Conservation (phyloP, 306 rosid genomes). For the Malus sieversii region DNA sequence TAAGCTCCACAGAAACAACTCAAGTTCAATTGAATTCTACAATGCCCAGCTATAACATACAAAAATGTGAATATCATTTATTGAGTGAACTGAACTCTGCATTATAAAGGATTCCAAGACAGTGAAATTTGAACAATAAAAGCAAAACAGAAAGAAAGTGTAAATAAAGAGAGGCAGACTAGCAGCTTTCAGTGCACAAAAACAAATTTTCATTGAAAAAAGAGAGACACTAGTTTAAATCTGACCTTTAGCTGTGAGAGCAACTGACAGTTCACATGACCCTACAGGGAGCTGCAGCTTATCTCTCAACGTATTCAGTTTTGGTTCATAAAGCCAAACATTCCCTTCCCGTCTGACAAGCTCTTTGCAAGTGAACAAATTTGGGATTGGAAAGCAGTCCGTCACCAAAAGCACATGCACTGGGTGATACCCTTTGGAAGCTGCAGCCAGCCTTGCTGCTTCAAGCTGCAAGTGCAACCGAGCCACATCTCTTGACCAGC, state of each 20-base stretch:
- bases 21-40: background rate
- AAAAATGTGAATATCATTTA: background rate
- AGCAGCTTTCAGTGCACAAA: background rate
- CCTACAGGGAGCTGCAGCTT: slow-evolving; percentile 78
- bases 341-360: slow-evolving; percentile 51
- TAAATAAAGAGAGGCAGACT: background rate
- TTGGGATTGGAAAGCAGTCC: slow-evolving; percentile 69
- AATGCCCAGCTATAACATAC: background rate
- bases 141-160: background rate
- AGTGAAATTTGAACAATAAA: background rate
- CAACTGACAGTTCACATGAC: slow-evolving; percentile 91
- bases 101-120: background rate
- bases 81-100: background rate
- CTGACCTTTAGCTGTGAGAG: slow-evolving; percentile 73
- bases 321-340: slow-evolving; percentile 72
- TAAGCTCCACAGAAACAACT: background rate
- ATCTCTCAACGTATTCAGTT: slow-evolving; percentile 57
- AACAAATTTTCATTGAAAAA: background rate
- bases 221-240: background rate
- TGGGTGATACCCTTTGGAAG: slow-evolving; percentile 64
- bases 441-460: slow-evolving; percentile 70
- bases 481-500: slow-evolving; percentile 93
- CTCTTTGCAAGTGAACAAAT: slow-evolving; percentile 69
- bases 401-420: slow-evolving; percentile 64
- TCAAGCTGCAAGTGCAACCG: slow-evolving; percentile 86